Evolutionary conservation across 2,329 filamentous ascomycete species (phyloP).

Genomic region (Fusarium udum): DNA sequence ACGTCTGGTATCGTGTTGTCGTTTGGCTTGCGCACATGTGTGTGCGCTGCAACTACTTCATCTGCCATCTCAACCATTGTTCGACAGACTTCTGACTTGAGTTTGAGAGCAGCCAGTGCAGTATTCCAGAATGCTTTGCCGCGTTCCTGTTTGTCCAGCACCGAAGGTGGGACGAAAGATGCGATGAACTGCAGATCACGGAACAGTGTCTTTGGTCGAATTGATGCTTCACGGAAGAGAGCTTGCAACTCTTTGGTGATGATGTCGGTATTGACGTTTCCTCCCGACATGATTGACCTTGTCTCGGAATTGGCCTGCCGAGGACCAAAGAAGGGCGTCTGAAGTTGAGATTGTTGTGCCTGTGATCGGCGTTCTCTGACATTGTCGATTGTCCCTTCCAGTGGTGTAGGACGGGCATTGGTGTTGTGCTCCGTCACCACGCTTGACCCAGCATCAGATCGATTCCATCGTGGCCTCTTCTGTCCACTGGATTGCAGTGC

Average conservation of each 20-base stretch:
- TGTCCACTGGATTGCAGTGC: constrained; percentile 62
- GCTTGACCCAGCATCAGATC: constrained; percentile 51
- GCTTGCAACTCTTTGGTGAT: constrained; percentile 73
- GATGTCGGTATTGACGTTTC: constrained; percentile 66
- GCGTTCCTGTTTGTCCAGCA: constrained; percentile 69
- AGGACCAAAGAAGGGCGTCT: constrained; percentile 47
- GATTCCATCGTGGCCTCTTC: constrained; percentile 49
- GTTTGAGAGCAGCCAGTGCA: constrained; percentile 83
- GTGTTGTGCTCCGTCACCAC: constrained; percentile 46
- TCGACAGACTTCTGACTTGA: constrained; percentile 87
- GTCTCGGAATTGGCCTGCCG: constrained; percentile 58
- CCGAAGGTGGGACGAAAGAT: constrained; percentile 68
- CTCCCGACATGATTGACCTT: constrained; percentile 59
- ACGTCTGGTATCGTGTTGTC: constrained; percentile 46
- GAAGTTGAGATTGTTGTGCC: constrained; percentile 46
- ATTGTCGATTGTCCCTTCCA: constrained; percentile 76
- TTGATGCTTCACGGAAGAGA: constrained; percentile 72
- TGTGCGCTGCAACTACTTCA: constrained; percentile 68
- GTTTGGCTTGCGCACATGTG: constrained; percentile 64
- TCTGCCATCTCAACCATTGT: constrained; percentile 75
- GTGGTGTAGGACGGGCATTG: constrained; percentile 54
- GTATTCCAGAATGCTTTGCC: constrained; percentile 91
- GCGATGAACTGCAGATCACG: constrained; percentile 82
- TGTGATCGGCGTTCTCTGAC: constrained; percentile 74
- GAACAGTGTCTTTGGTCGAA: constrained; percentile 83